A percentile compares a stretch with the other conserved stretches of the same genome.
Conservation (phyloP, 148 eudicot genomes). For the Chenopodium formosanum region DNA sequence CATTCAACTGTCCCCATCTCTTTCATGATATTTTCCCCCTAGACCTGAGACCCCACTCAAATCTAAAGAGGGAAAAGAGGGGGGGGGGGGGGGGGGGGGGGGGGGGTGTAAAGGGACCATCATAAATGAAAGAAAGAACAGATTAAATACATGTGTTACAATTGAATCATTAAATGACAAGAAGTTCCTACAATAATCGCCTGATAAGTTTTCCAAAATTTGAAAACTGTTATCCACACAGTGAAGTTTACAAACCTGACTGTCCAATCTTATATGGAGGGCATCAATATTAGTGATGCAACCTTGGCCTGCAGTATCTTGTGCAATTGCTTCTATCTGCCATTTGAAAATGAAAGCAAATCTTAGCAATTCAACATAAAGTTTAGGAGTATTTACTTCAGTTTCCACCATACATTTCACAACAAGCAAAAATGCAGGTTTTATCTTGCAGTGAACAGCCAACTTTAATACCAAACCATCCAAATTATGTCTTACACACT, state of each 20-base stretch:
- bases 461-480: background rate
- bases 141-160: background rate
- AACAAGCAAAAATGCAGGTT: conserved; percentile 2
- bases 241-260: conserved; percentile 53
- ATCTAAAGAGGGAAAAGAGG: too few species aligned
- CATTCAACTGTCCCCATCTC: background rate
- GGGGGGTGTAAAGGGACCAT: background rate
- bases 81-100: too few species aligned
- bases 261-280: conserved; percentile 63
- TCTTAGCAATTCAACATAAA: conserved; percentile 6
- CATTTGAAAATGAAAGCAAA: conserved; percentile 27
- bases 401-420: background rate
- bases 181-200: too few species aligned
- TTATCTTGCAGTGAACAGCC: background rate
- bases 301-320: conserved; percentile 70
- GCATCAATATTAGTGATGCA: conserved; percentile 67
- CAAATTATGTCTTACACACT: background rate
- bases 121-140: background rate
- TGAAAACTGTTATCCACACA: background rate
- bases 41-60: background rate
- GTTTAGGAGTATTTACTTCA: background rate
- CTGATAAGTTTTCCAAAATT: background rate
- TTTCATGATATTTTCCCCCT: background rate
- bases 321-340: conserved; percentile 85
- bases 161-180: background rate